Percentiles rank a stretch among this genome's conserved stretches.
These are phyloP conservation scores for Aureobasidium leucospermi DNA, from an alignment of 2,329 filamentous ascomycete species.

Conservation along the genomic window DNA sequence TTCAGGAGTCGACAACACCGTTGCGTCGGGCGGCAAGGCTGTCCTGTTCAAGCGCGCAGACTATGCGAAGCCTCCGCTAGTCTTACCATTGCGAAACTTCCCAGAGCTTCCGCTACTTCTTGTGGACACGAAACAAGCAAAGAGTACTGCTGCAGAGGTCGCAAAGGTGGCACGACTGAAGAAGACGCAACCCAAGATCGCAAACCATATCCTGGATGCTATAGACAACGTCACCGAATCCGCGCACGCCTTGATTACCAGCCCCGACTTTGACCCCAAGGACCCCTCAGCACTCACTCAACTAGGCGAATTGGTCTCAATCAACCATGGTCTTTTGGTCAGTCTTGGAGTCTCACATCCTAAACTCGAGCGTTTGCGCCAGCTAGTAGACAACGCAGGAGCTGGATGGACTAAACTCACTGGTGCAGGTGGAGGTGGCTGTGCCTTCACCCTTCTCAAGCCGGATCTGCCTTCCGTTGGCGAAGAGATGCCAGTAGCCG, in stretches of 20 bases:
- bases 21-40: slow-evolving; percentile 86
- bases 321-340: slow-evolving; percentile 91
- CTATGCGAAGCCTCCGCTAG: slow-evolving; percentile 65
- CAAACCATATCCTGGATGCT: slow-evolving; percentile 72
- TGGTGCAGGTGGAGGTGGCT: slow-evolving; percentile 89
- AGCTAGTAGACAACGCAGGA: slow-evolving; percentile 79
- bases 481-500: slow-evolving; percentile 9
- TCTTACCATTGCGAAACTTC: slow-evolving; percentile 75
- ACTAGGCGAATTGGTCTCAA: slow-evolving; percentile 79
- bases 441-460: slow-evolving; percentile 83
- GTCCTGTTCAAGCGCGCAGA: slow-evolving; percentile 81
- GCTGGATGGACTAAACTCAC: slow-evolving; percentile 98
- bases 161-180: slow-evolving; percentile 73
- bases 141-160: slow-evolving; percentile 79
- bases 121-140: slow-evolving; percentile 80
- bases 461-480: slow-evolving; percentile 39
- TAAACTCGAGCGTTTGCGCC: slow-evolving; percentile 80
- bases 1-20: slow-evolving; percentile 94
- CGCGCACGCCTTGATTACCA: slow-evolving; percentile 46
- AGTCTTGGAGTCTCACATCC: slow-evolving; percentile 92
- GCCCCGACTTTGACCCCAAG: slow-evolving; percentile 59
- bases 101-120: slow-evolving; percentile 85
- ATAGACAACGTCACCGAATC: slow-evolving; percentile 67
- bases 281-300: slow-evolving; percentile 59
- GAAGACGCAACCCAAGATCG: slow-evolving; percentile 64